These are phyloP conservation scores for Yamadazyma tumulicola DNA, from an alignment of 805 yeast genomes.

Conservation along the genomic window DNA sequence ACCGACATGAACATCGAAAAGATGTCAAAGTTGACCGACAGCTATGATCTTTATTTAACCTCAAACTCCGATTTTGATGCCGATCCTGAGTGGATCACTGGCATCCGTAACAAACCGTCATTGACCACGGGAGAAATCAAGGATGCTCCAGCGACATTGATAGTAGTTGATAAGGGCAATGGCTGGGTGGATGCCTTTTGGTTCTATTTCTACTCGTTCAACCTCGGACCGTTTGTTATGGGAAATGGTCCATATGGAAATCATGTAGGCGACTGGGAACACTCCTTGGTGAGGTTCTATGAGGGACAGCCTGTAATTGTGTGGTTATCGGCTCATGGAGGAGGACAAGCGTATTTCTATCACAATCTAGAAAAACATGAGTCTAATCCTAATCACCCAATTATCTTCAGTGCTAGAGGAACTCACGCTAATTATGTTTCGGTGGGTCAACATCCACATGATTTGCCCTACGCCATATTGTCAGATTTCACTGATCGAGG, in stretches of 20 bases:
- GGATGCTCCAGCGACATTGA: constrained; percentile 74
- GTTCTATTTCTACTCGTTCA: constrained; percentile 94
- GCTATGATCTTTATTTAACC: constrained; percentile 51
- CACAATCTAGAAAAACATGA: constrained; percentile 68
- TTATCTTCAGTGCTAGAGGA: constrained; percentile 88
- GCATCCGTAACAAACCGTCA: constrained; percentile 62
- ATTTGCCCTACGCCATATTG: constrained; percentile 85
- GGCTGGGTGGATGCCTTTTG: constrained; percentile 95
- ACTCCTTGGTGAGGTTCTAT: constrained; percentile 78
- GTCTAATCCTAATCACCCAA: constrained; percentile 49
- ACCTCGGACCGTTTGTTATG: constrained; percentile 95
- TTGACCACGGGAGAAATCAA: constrained; percentile 65
- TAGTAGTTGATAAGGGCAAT: constrained; percentile 88
- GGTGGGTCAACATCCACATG: constrained; percentile 96
- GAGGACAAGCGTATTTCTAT: constrained; percentile 86
- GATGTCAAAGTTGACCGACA: constrained; percentile 28
- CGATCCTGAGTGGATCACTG: constrained; percentile 84
- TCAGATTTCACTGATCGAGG: constrained; percentile 95
- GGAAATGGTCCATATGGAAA: constrained; percentile 97
- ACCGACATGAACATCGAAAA: constrained; percentile 26
- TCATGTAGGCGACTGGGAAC: constrained; percentile 99
- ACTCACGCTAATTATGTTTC: constrained; percentile 96
- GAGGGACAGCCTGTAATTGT: constrained; percentile 76
- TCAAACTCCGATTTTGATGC: constrained; percentile 65
- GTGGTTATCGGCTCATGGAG: constrained; percentile 99